Conservation (phyloP, 148 eudicot genomes). For the Mesembryanthemum crystallinum region DNA sequence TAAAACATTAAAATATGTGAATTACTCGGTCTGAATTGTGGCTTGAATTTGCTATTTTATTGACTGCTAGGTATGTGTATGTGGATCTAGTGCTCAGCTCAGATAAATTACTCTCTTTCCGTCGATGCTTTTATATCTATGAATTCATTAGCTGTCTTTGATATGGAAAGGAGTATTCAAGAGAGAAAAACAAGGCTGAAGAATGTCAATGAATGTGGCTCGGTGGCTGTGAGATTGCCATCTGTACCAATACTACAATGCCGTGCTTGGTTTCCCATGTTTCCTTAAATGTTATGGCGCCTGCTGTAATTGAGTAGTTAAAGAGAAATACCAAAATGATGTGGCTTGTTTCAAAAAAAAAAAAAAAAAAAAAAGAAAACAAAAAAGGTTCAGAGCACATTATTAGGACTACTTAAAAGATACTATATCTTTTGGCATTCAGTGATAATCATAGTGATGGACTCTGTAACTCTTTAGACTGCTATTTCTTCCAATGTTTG, state of each 20-base stretch:
- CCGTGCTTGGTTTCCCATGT: not conserved
- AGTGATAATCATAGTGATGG: not conserved
- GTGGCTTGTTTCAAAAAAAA: not conserved
- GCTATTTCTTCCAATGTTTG: not conserved
- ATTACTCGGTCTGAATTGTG: not conserved
- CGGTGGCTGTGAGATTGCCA: not conserved
- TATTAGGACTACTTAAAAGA: too few relatives aligned
- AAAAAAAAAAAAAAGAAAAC: too few relatives aligned
- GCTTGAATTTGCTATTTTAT: not conserved
- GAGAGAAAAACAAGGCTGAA: not conserved
- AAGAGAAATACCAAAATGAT: not conserved
- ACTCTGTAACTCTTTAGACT: not conserved
- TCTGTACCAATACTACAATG: not conserved
- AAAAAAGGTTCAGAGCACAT: too few relatives aligned
- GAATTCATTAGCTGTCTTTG: not conserved
- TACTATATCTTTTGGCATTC: not conserved
- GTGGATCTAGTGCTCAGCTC: not conserved
- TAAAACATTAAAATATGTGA: not conserved
- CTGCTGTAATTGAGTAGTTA: not conserved
- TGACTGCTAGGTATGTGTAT: not conserved
- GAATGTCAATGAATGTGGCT: not conserved
- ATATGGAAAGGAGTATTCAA: not conserved
- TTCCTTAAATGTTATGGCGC: not conserved
- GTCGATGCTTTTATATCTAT: not conserved
- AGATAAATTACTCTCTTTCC: too few relatives aligned